Base-by-base conservation (phyloP, 345 rosid genomes). In the Atalantia buxifolia region DNA sequence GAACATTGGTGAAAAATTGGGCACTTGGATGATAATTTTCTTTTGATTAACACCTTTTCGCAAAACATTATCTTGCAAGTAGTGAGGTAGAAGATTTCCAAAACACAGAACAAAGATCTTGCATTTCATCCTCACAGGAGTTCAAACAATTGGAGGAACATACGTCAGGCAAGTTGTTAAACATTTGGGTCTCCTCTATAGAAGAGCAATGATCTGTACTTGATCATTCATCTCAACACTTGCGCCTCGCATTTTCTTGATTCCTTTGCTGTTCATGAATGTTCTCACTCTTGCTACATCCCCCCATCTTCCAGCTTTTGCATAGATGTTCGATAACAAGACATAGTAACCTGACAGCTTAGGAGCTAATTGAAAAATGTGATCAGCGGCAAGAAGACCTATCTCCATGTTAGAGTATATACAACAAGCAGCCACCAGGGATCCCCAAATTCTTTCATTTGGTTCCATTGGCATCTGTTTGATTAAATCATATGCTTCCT, bases 261-360 rank as follows among this genome's bases (percentile, higher is more conserved):
- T 67, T 56, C 97, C 91, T 76, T 87, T 90, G 2, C 78, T 77
- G 72, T 84, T 86, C 95, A 91, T 91, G 73, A 88, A 75, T 71
- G 82, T 72, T 80, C 97, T 88, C 40, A 93, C 76, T 7, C 68
- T 83, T 33, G 84, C 83, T 9, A 93, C 93, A 48, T 86, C 89
- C 71, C 88, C 84, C 97, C 97, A 93, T 86, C 84, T 88, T 55
- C 93, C 94, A 60, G 92, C 92, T 76, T 91, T 93, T 9, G 97
- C 97, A 74, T 87, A 93, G 2, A 91, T 89, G 84, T 93, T 91
- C 1, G 97, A 93, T 71, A 93, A 81, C 85, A 93, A 83, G 68
- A 91, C 94, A 76, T 90, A 88, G 68, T 90, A 91, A 40, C 95
- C 95, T 0, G 89, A 90, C 64, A 88, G 94, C 69, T 90, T 82